Conservation (phyloP, 2,329 filamentous ascomycete genomes). For the Penicillium sp. region DNA sequence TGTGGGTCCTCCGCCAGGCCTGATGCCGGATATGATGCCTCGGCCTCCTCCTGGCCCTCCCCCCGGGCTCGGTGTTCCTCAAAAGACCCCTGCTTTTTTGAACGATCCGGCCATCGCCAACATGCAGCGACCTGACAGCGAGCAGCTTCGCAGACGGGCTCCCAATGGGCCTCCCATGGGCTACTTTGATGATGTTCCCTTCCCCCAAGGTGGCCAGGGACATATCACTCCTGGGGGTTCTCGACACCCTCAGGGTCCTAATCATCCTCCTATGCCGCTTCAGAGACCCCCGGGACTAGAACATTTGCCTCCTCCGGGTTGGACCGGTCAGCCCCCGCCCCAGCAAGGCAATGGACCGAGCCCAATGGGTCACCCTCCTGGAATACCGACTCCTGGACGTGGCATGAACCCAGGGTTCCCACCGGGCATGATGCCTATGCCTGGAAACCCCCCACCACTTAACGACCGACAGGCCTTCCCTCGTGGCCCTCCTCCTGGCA, state of each 20-base stretch:
- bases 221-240: slow-evolving; percentile 36
- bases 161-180: slow-evolving; percentile 39
- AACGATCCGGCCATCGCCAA: slow-evolving; percentile 46
- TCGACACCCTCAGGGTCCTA: slow-evolving; percentile 32
- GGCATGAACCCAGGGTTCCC: slow-evolving; percentile 40
- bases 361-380: slow-evolving; percentile 39
- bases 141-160: slow-evolving; percentile 37
- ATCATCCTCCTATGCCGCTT: slow-evolving; percentile 38
- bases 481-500: slow-evolving; percentile 42
- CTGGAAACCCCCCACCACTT: slow-evolving; percentile 23
- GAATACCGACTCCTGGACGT: slow-evolving; percentile 37
- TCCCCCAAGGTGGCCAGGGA: slow-evolving; percentile 34
- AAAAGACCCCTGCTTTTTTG: slow-evolving; percentile 39
- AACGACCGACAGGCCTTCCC: slow-evolving; percentile 40
- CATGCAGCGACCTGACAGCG: slow-evolving; percentile 40
- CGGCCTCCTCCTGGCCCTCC: slow-evolving; percentile 35
- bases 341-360: slow-evolving; percentile 35
- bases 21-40: slow-evolving; percentile 37
- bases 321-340: slow-evolving; percentile 36
- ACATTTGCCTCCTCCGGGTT: slow-evolving; percentile 41
- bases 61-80: slow-evolving; percentile 31
- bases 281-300: slow-evolving; percentile 47
- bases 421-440: slow-evolving; percentile 35
- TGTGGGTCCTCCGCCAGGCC: slow-evolving; percentile 33
- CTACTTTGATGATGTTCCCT: slow-evolving; percentile 44